phyloP scores from a whole-genome alignment of 2,329 filamentous ascomycete genomes.

The Fusarium oxysporum region DNA sequence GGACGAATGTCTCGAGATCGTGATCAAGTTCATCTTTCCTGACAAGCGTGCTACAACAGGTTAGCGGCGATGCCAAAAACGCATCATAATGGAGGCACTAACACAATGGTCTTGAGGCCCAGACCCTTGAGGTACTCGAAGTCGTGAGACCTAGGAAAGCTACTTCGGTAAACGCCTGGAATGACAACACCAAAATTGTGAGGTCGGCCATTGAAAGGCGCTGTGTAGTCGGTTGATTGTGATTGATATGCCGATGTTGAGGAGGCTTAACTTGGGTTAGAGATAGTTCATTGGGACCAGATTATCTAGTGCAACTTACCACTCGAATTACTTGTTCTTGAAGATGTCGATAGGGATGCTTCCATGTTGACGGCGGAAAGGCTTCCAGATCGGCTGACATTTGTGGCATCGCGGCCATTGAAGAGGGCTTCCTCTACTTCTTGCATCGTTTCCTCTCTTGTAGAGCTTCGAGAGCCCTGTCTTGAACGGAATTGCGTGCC shows the following conservation, averaged over 20 bases:
- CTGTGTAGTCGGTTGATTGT: constrained; percentile 35
- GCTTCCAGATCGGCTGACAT: constrained; percentile 35
- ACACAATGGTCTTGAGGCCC: constrained; percentile 83
- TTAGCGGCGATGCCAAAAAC: constrained; percentile 21
- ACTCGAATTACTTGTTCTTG: constrained; percentile 34
- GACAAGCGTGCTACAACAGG: constrained; percentile 66
- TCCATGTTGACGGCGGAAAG: constrained; percentile 22
- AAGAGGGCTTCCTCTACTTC: constrained; percentile 44
- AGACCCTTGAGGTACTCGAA: constrained; percentile 76
- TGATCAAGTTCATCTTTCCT: constrained; percentile 68
- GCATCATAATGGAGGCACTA: constrained; percentile 50
- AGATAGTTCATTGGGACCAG: neutral
- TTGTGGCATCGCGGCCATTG: constrained; percentile 28
- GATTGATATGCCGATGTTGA: constrained; percentile 28
- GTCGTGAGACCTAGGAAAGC: constrained; percentile 79
- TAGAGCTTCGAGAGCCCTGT: constrained; percentile 47
- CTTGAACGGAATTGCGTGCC: constrained; percentile 44
- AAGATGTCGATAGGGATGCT: constrained; percentile 14
- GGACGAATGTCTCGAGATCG: constrained; percentile 71
- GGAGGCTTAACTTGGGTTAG: constrained; percentile 35
- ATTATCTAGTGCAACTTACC: constrained; percentile 15
- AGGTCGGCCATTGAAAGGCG: constrained; percentile 57
- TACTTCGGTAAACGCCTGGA: constrained; percentile 82
- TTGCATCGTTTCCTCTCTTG: constrained; percentile 45
- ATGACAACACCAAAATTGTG: constrained; percentile 82